These are phyloP conservation scores for Plasmopara viticola DNA, from an alignment of 352 stramenopile species.

Conservation along the genomic window DNA sequence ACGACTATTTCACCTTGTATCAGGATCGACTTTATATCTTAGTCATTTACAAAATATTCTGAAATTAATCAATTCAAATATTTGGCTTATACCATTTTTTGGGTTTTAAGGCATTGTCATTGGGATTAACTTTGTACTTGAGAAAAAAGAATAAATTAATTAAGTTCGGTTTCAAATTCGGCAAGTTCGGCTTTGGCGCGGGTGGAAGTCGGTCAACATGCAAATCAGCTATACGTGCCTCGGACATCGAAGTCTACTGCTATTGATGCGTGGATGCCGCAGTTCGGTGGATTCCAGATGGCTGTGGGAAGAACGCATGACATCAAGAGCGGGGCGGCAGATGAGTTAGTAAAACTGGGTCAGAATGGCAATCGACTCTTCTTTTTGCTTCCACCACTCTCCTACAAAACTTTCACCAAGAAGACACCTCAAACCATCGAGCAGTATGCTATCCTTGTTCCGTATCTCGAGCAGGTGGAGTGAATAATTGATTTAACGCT, in stretches of 20 bases:
- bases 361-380: background rate
- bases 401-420: background rate
- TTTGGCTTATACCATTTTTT: background rate
- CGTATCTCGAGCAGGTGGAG: too few species aligned
- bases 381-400: background rate
- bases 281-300: slow-evolving; percentile 28
- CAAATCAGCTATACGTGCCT: slow-evolving; percentile 29
- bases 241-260: slow-evolving; percentile 25
- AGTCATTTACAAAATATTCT: background rate
- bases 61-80: background rate
- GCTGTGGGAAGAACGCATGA: slow-evolving; percentile 9
- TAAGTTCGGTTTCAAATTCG: too few species aligned
- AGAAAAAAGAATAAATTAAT: too few species aligned
- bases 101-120: background rate
- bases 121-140: background rate
- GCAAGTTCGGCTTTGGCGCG: too few species aligned
- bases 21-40: background rate
- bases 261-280: slow-evolving; percentile 28
- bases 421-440: slow-evolving; percentile 2
- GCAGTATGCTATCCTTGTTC: slow-evolving; percentile 2
- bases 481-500: too few species aligned
- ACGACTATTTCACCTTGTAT: background rate
- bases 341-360: background rate
- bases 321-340: slow-evolving; percentile 1
- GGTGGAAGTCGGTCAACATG: slow-evolving; percentile 15